These are phyloP conservation scores for Neopestalotiopsis rosae DNA, from an alignment of 2,329 filamentous ascomycete genomes.

Conservation along the genomic window DNA sequence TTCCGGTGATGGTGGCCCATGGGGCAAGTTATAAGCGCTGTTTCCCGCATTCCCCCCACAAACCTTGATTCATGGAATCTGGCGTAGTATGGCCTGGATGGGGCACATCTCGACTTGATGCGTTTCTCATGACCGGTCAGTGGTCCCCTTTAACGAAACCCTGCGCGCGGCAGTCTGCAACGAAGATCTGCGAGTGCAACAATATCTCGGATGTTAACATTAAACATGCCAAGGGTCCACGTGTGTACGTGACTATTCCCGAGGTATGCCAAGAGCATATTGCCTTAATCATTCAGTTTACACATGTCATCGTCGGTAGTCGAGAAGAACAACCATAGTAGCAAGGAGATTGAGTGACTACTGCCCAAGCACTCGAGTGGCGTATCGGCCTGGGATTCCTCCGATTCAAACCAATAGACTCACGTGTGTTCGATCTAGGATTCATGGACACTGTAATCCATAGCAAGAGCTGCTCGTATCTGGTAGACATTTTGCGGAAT, in stretches of 20 bases:
- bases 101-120: neutral
- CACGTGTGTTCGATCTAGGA: no score
- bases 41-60: neutral
- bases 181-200: neutral
- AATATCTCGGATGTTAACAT: neutral
- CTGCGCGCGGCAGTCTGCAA: neutral
- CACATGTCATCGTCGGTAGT: no score
- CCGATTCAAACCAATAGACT: no score
- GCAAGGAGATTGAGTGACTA: no score
- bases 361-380: no score
- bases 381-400: no score
- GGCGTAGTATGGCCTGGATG: neutral
- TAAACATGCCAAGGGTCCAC: neutral
- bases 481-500: no score
- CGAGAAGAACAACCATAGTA: no score
- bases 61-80: neutral
- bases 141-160: neutral
- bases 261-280: neutral
- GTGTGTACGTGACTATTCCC: neutral
- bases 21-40: slow-evolving; percentile 1
- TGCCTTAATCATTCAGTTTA: no score
- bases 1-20: neutral
- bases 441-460: no score
- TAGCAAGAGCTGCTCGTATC: no score
- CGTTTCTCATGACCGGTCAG: neutral